Base-by-base conservation (phyloP, 2,329 filamentous ascomycete species). In the Cercospora sp. region DNA sequence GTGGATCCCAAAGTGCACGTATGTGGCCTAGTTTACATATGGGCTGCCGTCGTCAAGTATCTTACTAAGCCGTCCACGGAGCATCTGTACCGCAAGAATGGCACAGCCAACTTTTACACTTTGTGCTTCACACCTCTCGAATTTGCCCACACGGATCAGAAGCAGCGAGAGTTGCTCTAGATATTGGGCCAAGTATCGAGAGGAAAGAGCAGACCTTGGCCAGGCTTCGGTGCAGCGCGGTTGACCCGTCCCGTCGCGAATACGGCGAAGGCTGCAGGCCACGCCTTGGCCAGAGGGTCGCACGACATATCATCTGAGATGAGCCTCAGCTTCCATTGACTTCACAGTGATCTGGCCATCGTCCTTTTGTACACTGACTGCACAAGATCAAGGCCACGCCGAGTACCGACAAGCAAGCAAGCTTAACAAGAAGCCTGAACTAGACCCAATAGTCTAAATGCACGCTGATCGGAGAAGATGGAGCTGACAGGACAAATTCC, bases 401-500 rank as follows among this genome's bases (percentile, higher is more conserved):
- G 8, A 5, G 28, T 12, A 59, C 55, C 31, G 26, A 33, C 55
- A 12, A 36, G 18, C 42, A 53, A 63, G 23, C 42, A 63, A 63
- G 61, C 61, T 55, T 55, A 26, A 55, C 42, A 39, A 53, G 61
- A 63, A 63, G 61, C n/a, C 26, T 63, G 39, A 63, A 48, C n/a
- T 63, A 55, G 45, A 33, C 48, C 42, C 16, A 51, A 12, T 39
- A 36, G 10, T 63, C 28, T 20, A 55, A 36, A 39, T 28, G 48
- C 61, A 39, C 61, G 42, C 6, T 26, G 61, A 18, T 55, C 42
- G 30, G 42, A 16, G 28, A 30, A 23, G 26, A 20, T 53, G 16
- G 36, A 42, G 36, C 36, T n/a, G 36, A 42, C 36, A n/a, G 39
- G 18, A 16, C 36, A 62, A 28, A 7, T 55, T n/a, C 23, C 23